phyloP scores from a whole-genome alignment of 495 filamentous ascomycete species.

The Cetradonia linearis region DNA sequence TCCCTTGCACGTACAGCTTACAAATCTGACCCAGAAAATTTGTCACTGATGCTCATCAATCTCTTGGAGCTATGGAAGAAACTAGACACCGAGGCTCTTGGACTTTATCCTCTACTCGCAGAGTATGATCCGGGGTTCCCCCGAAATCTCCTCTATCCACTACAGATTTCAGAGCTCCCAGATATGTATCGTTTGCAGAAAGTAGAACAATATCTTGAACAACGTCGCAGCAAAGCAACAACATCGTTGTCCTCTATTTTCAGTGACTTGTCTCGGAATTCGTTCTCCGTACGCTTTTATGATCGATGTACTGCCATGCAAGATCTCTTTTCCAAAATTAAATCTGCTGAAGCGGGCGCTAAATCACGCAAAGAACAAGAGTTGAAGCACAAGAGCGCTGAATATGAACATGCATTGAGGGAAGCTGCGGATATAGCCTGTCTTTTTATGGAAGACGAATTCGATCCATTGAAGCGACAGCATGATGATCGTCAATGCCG shows the following conservation, averaged over 20 bases:
- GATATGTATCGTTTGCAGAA: slow-evolving; percentile 39
- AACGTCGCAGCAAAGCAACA: slow-evolving; percentile 24
- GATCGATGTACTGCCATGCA: slow-evolving; percentile 29
- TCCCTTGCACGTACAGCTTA: slow-evolving; percentile 31
- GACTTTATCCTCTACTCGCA: slow-evolving; percentile 32
- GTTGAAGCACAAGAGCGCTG: slow-evolving; percentile 27
- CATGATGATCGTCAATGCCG: slow-evolving; percentile 15
- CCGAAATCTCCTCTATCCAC: slow-evolving; percentile 39
- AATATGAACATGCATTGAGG: slow-evolving; percentile 34
- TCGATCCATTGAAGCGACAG: slow-evolving; percentile 2
- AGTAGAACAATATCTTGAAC: slow-evolving; percentile 40
- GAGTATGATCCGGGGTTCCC: slow-evolving; percentile 45
- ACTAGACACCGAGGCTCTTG: slow-evolving; percentile 35
- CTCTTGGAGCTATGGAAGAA: slow-evolving; percentile 50
- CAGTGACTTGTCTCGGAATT: slow-evolving; percentile 27
- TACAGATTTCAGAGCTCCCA: slow-evolving; percentile 35
- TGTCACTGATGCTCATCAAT: slow-evolving; percentile 51
- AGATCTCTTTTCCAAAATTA: slow-evolving; percentile 29
- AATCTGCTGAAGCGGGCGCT: slow-evolving; percentile 20
- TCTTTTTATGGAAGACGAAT: slow-evolving; percentile 25
- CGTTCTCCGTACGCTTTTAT: slow-evolving; percentile 40
- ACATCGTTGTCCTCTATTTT: slow-evolving; percentile 35
- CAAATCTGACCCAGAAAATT: slow-evolving; percentile 34
- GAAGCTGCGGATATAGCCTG: slow-evolving; percentile 27
- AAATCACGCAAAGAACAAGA: slow-evolving; percentile 33